Evolutionary conservation across 495 filamentous ascomycete genomes (phyloP), one percentile per base, ranked within the genome.

Genomic region (Cladorrhinum samala): DNA sequence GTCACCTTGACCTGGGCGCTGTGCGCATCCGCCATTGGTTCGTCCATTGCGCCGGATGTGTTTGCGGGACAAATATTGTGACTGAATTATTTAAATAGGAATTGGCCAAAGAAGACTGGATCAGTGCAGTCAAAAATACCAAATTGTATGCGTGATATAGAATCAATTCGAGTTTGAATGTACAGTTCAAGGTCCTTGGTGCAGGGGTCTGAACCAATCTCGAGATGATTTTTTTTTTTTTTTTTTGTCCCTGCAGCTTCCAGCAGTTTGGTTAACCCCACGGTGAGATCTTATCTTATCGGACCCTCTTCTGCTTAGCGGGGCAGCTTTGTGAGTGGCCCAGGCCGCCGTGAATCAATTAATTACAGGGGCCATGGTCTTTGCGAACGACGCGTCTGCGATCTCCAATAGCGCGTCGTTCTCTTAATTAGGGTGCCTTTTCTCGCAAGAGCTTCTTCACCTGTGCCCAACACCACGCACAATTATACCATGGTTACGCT

Each of bases 1-100:
- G 75, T 76, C 46, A 83, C 78, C 71, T 62, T 80, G 72, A 68
- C 63, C 53, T 70, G 67, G 21, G 65, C 58, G 43, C 54, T 61
- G 9, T 46, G 52, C 51, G 63, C 63, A 42, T 61, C 54, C 17
- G 37, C 24, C 50, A 58, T 57, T 52, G 53, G 36, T 18, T 55
- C 60, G 42, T 68, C 67, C 65, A 66, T 68, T 48, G 50, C 42
- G 46, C 33, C 38, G 50, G 16, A 17, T 23, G 23, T 24, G 18
- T 14, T 49, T 57, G 37, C 42, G 20, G 8, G 17, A 24, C 25
- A 7, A 18, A 36, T 33, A 1, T 30, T 24, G 36, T 49, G n/a
- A n/a, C n/a, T n/a, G n/a, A n/a, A n/a, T n/a, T n/a, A n/a, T n/a
- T 50, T 1, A 0, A 5, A 18, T 0, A 20, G 13, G 18, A 9